phyloP scores from a whole-genome alignment of 805 yeast species.

The Priceomyces haplophilus region DNA sequence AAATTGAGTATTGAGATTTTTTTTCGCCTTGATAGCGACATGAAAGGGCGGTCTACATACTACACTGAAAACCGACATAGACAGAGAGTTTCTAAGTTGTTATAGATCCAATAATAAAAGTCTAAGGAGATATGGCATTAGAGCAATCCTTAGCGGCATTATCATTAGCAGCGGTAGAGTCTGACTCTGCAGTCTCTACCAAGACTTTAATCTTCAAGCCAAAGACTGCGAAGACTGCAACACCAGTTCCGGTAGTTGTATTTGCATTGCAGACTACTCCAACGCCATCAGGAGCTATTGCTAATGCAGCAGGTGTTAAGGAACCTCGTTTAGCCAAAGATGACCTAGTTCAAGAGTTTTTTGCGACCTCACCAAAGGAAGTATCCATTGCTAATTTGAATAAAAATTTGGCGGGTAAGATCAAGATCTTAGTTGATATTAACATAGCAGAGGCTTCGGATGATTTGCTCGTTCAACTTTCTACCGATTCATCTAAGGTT shows the following conservation, averaged over 20 bases:
- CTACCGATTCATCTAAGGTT: constrained; percentile 53
- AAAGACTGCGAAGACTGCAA: constrained; percentile 78
- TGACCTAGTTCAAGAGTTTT: constrained; percentile 67
- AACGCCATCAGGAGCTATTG: constrained; percentile 66
- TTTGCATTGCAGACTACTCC: constrained; percentile 69
- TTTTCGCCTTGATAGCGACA: background rate
- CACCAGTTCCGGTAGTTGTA: constrained; percentile 76
- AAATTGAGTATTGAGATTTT: constrained; percentile 1
- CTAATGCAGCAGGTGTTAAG: constrained; percentile 65
- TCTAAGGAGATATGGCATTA: constrained; percentile 48
- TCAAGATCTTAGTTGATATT: constrained; percentile 60
- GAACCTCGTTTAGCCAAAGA: constrained; percentile 88
- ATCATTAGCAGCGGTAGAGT: constrained; percentile 54
- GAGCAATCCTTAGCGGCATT: constrained; percentile 66
- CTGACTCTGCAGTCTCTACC: constrained; percentile 52
- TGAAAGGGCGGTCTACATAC: background rate
- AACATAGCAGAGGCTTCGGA: constrained; percentile 38
- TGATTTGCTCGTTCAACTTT: constrained; percentile 39
- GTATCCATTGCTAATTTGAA: constrained; percentile 55
- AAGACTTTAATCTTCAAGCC: constrained; percentile 88
- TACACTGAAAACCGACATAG: background rate
- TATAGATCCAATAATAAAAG: background rate
- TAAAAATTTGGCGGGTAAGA: constrained; percentile 46
- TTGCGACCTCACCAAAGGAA: constrained; percentile 55
- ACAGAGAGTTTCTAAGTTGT: background rate